Percentiles rank a stretch among this genome's conserved stretches.
Conservation (phyloP, 345 rosid genomes). For the Cardamine resedifolia region DNA sequence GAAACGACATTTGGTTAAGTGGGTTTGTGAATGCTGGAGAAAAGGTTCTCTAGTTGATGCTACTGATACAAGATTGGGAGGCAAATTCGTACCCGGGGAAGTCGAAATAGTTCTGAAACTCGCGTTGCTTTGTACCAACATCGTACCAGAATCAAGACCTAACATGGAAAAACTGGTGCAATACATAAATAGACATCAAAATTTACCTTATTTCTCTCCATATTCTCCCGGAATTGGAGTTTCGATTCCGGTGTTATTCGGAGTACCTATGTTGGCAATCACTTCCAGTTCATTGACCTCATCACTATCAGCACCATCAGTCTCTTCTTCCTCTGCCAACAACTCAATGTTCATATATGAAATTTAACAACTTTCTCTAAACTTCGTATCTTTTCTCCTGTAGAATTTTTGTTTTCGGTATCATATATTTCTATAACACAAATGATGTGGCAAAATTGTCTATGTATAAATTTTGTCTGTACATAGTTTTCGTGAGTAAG, state of each 20-base stretch:
- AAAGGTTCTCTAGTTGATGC: constrained; percentile 33
- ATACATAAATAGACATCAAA: constrained; percentile 11
- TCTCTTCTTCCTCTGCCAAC: constrained; percentile 14
- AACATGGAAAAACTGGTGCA: constrained; percentile 29
- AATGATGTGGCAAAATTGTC: neutral
- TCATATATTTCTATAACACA: too few species aligned
- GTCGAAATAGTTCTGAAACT: constrained; percentile 42
- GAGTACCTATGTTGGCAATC: constrained; percentile 6
- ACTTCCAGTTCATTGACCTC: constrained; percentile 13
- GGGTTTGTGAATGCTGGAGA: constrained; percentile 40
- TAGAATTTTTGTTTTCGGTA: too few species aligned
- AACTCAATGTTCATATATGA: constrained; percentile 36
- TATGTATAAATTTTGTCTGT: neutral
- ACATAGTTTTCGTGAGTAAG: neutral
- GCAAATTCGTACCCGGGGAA: constrained; percentile 26
- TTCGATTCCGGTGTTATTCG: constrained; percentile 18
- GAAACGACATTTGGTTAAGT: constrained; percentile 34
- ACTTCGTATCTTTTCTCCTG: too few species aligned
- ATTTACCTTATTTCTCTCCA: constrained; percentile 22
- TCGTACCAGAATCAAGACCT: constrained; percentile 36
- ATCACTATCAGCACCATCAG: constrained; percentile 22
- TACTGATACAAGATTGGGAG: constrained; percentile 34
- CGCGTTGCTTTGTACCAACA: constrained; percentile 44
- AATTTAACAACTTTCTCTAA: neutral
- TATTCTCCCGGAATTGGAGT: constrained; percentile 26